Evolutionary conservation across 306 rosid genomes (phyloP), one percentile per base, ranked within the genome.

Genomic region (Ormosia semicastrata): DNA sequence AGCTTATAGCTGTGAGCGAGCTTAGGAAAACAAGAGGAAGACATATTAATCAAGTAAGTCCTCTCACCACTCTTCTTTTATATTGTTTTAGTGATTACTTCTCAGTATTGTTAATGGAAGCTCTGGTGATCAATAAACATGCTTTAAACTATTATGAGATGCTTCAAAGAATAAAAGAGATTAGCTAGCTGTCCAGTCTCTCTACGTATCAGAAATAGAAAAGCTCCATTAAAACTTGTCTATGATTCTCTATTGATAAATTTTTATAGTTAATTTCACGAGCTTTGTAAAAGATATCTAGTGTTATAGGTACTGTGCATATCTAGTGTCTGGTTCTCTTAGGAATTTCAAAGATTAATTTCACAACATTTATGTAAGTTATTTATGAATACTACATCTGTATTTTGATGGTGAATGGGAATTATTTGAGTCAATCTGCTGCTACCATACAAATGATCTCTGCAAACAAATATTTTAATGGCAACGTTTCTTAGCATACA

Each of bases 391-490:
- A 13, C 12, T 65, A 17, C 68, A 46, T 58, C 56, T 67, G 41
- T 77, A 17, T 65, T 85, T 82, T 43, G 77, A 57, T 41, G 24
- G 62, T 71, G 66, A 49, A 11, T 30, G 71, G 53, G 57, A 59
- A 64, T 71, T 67, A 36, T 44, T 64, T 59, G 69, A 81, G 52
- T 39, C 40, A 64, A 41, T 50, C 9, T 76, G 44, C 66, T 75
- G 71, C 71, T 70, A 37, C 72, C 44, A 49, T 50, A 44, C 54
- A 72, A 14, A 68, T 49, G 37, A 73, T 53, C 8, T 59, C 60
- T 71, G 65, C 41, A 36, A 47, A 24, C 69, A 65, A 64, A 33
- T 59, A 57, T 41, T 73, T 66, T 74, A 30, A 56, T 56, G 7
- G 59, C 37, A n/a, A 70, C 37, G 47, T 74, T 78, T 81, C 29